Percentiles rank a stretch among this genome's conserved stretches.
These are phyloP conservation scores for Fusarium sp. DNA, from an alignment of 2,329 filamentous ascomycete species.

Conservation along the genomic window DNA sequence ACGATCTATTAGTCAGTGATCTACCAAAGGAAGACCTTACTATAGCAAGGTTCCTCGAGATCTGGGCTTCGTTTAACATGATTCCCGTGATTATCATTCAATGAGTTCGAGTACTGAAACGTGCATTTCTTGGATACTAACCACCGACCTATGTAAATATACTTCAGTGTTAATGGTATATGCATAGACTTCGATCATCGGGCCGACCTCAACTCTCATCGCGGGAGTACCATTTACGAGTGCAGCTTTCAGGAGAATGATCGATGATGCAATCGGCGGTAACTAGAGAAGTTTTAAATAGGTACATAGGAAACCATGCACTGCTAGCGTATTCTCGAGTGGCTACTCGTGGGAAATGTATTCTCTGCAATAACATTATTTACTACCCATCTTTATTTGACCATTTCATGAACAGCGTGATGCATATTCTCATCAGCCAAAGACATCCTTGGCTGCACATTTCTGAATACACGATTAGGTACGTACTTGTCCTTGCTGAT, in stretches of 20 bases:
- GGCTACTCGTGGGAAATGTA: background rate
- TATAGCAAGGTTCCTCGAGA: background rate
- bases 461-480: background rate
- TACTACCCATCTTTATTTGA: slow-evolving; percentile 2
- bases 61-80: background rate
- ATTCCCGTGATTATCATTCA: background rate
- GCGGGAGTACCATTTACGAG: background rate
- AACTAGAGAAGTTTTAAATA: background rate
- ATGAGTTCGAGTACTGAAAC: background rate
- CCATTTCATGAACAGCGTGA: slow-evolving; percentile 23
- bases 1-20: background rate
- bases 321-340: background rate
- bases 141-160: background rate
- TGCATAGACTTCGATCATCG: slow-evolving; percentile 14
- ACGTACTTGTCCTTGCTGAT: slow-evolving; percentile 21
- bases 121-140: background rate
- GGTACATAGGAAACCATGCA: background rate
- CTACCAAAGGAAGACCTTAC: background rate
- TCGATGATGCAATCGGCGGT: background rate
- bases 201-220: slow-evolving; percentile 8
- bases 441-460: background rate
- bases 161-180: background rate
- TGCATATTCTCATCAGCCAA: slow-evolving; percentile 13
- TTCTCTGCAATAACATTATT: background rate
- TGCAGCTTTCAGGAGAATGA: background rate